phyloP scores from a whole-genome alignment of 805 yeast genomes.

The Monosporozyma solicola region DNA sequence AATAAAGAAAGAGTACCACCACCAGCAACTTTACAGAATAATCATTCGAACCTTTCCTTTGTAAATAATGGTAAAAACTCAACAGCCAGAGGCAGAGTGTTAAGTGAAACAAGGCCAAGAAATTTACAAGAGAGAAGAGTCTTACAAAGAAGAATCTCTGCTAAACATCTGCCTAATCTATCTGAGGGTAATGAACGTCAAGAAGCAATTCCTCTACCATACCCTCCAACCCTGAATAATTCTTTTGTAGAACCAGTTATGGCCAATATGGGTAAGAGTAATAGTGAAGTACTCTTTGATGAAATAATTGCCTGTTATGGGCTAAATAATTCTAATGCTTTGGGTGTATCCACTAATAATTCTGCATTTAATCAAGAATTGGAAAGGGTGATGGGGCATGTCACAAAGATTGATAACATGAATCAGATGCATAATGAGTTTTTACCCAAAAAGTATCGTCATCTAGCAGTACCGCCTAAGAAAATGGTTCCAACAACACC shows the following conservation, averaged over 20 bases:
- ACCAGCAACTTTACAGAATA: neutral
- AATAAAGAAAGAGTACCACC: neutral
- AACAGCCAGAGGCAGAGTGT: neutral
- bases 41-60: neutral
- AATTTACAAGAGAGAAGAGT: slow-evolving; percentile 2
- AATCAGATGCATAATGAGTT: neutral
- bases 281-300: slow-evolving; percentile 20
- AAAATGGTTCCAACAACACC: neutral
- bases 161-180: neutral
- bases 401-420: slow-evolving; percentile 6
- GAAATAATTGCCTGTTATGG: slow-evolving; percentile 23
- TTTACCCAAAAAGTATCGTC: neutral
- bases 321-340: neutral
- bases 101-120: neutral
- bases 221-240: neutral
- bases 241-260: neutral
- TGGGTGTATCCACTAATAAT: neutral
- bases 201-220: neutral
- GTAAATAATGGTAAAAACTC: neutral
- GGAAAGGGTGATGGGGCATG: slow-evolving; percentile 14
- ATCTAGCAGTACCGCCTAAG: neutral
- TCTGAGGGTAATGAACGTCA: neutral
- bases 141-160: slow-evolving; percentile 2
- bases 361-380: slow-evolving; percentile 12
- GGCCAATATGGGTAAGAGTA: slow-evolving; percentile 4